These are phyloP conservation scores for Russula emetica DNA, from an alignment of 768 basidiomycete genomes.

Conservation along the genomic window DNA sequence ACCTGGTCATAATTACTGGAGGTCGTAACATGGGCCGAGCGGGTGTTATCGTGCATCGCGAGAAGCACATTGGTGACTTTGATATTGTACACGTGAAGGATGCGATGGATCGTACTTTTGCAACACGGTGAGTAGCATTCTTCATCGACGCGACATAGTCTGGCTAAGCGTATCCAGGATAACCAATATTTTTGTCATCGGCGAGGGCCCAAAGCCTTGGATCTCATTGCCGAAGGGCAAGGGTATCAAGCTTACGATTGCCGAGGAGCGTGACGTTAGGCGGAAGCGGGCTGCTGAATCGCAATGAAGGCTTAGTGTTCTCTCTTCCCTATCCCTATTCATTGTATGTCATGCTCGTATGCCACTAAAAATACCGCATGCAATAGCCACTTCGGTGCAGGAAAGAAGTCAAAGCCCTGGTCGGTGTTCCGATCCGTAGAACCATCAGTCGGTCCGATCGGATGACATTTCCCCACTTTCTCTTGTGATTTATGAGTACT, in stretches of 20 bases:
- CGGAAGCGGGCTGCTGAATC: slow-evolving; percentile 74
- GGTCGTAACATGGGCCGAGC: slow-evolving; percentile 99
- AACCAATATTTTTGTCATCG: slow-evolving; percentile 97
- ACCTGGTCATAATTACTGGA: slow-evolving; percentile 96
- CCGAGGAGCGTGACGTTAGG: slow-evolving; percentile 92
- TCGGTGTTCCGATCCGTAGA: not conserved
- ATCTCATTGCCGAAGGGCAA: slow-evolving; percentile 96
- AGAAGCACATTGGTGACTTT: slow-evolving; percentile 97
- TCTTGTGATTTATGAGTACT: not conserved
- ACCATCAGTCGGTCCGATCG: not conserved
- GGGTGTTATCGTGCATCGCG: slow-evolving; percentile 92
- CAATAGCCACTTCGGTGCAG: not conserved
- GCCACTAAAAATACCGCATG: slow-evolving; percentile 26
- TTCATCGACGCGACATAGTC: not conserved
- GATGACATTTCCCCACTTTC: not conserved
- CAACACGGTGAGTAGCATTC: slow-evolving; percentile 72
- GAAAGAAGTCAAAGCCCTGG: not conserved
- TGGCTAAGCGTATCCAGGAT: slow-evolving; percentile 47
- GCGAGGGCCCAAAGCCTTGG: slow-evolving; percentile 93
- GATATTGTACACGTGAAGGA: slow-evolving; percentile 99
- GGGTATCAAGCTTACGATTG: slow-evolving; percentile 95
- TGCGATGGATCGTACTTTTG: slow-evolving; percentile 90
- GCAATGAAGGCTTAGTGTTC: slow-evolving; percentile 37
- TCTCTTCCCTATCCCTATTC: slow-evolving; percentile 1
- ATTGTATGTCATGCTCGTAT: slow-evolving; percentile 34